Evolutionary conservation across 208 protist species (phyloP), one percentile per base, ranked within the genome.

Genomic region (Trypanosoma avium): DNA sequence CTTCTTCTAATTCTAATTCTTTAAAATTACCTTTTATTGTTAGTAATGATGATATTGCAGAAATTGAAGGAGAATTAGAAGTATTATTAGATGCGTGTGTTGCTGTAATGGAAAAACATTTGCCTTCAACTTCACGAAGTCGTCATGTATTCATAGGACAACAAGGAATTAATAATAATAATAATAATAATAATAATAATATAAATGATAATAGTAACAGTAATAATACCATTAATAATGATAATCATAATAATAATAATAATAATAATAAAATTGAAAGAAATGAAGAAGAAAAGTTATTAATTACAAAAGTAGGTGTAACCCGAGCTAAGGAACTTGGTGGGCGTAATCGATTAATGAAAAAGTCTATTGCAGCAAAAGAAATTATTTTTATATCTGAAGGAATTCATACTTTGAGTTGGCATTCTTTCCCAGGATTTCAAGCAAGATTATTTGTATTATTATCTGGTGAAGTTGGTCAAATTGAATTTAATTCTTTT

Each of bases 331-430:
- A 75, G 61, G 21, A 36, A 52, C 61, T 68, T 60, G 70, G 70
- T 17, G 61, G 61, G n/a, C 57, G 24, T 26, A 69, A 57, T 27
- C 55, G 70, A 13, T 15, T 58, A 1, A 35, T 67, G 22, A 68
- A 69, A 48, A 75, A 64, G 30, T 43, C 61, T 4, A 24, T 66
- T 27, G 35, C 49, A 38, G 32, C 42, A 32, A 66, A 29, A 42
- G 70, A 75, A 49, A 42, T 75, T 21, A 30, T 75, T 1, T 40
- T 75, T 35, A 70, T 75, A 60, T 61, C 70, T 7, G 70, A 70
- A 22, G 46, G 61, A 38, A 9, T 70, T 9, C 62, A 68, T 48
- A 46, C 57, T 4, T 45, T 75, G 3, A 65, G 70, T 29, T 75
- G 70, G 62, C 15, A 55, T 17, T 55, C 54, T 1, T 68, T 75